A percentile compares a stretch with the other conserved stretches of the same genome.
Conservation (phyloP, 495 filamentous ascomycete genomes). For the Cryomyces minteri region DNA sequence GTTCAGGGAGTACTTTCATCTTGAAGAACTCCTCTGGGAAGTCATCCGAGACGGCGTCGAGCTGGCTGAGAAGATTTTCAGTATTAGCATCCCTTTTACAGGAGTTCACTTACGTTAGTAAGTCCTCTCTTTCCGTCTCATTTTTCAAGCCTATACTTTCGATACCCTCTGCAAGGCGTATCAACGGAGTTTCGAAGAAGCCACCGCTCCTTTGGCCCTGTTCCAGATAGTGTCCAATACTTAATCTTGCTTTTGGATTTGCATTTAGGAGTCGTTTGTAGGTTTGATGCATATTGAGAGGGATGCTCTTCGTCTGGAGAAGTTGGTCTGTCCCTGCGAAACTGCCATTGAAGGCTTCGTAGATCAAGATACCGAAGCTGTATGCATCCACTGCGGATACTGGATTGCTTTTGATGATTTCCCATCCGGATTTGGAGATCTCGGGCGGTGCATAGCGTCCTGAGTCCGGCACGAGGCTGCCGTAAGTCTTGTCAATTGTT, state of each 20-base stretch:
- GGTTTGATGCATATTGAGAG: slow-evolving; percentile 67
- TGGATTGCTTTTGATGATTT: slow-evolving; percentile 65
- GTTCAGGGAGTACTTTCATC: slow-evolving; percentile 85
- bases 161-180: slow-evolving; percentile 77
- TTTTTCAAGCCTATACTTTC: slow-evolving; percentile 80
- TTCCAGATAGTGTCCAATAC: slow-evolving; percentile 70
- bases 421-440: slow-evolving; percentile 72
- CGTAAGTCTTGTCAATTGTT: slow-evolving; percentile 43
- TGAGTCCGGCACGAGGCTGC: slow-evolving; percentile 68
- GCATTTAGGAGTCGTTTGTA: slow-evolving; percentile 75
- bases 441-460: slow-evolving; percentile 72
- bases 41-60: slow-evolving; percentile 74
- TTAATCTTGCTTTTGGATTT: slow-evolving; percentile 78
- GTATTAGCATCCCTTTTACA: background rate
- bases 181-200: slow-evolving; percentile 84
- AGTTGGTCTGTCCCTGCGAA: slow-evolving; percentile 57
- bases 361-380: slow-evolving; percentile 65
- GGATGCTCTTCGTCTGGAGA: slow-evolving; percentile 70
- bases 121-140: slow-evolving; percentile 66
- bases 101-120: slow-evolving; percentile 47
- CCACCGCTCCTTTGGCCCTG: slow-evolving; percentile 67
- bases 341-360: slow-evolving; percentile 77
- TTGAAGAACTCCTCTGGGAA: slow-evolving; percentile 97
- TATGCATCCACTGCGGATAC: slow-evolving; percentile 72
- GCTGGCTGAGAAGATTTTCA: slow-evolving; percentile 33